These are phyloP conservation scores for Neurospora hispaniola DNA, from an alignment of 495 filamentous ascomycete species.

Conservation along the genomic window DNA sequence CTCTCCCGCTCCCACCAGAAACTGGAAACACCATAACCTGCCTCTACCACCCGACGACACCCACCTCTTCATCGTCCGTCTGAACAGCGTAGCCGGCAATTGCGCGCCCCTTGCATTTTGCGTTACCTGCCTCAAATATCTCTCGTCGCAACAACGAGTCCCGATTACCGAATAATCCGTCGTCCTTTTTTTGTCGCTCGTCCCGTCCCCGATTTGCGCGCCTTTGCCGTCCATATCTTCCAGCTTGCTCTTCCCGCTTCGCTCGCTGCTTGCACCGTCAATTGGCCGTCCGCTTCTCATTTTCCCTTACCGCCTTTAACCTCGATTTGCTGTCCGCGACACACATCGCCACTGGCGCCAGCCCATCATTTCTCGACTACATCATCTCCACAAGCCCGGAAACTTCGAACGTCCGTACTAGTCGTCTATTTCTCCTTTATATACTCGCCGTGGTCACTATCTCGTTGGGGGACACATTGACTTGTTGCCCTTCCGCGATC, in stretches of 20 bases:
- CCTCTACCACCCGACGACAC: not conserved
- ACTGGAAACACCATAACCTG: not conserved
- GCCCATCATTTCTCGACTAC: not conserved
- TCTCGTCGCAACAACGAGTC: not conserved
- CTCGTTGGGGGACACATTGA: not conserved
- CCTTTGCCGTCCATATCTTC: slow-evolving; percentile 1
- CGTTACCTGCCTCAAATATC: not conserved
- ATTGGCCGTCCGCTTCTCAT: slow-evolving; percentile 24
- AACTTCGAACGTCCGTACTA: not conserved
- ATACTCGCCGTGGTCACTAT: not conserved
- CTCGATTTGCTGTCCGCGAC: slow-evolving; percentile 2
- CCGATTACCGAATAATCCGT: not conserved
- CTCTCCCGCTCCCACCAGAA: not conserved
- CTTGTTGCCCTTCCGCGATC: not conserved
- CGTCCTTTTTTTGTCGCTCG: not conserved
- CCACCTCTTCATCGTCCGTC: not conserved
- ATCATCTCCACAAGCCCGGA: not conserved
- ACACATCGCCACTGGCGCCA: not conserved
- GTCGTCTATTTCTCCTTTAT: not conserved
- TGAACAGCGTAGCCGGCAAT: not conserved
- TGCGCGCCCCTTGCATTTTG: not conserved
- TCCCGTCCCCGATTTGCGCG: not conserved
- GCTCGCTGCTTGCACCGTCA: slow-evolving; percentile 9
- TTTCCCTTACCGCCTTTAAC: slow-evolving; percentile 35
- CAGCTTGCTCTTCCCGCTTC: not conserved